phyloP scores from a whole-genome alignment of 2,329 filamentous ascomycete species.

The Fusarium sp. region DNA sequence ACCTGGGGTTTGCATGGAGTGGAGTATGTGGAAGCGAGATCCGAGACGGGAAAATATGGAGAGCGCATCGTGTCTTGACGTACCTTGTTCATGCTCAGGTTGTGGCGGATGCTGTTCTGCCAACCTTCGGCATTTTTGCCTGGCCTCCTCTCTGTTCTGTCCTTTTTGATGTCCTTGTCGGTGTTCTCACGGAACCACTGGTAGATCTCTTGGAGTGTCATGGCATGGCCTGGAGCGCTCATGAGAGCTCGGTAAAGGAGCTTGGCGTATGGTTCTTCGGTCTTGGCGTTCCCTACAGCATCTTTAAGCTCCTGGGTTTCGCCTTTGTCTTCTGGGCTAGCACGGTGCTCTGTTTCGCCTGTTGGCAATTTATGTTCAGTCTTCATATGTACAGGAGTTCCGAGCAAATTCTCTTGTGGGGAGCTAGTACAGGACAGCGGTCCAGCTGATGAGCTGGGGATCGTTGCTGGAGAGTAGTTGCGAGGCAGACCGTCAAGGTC shows the following conservation, averaged over 20 bases:
- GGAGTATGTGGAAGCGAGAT: conserved; percentile 18
- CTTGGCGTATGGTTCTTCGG: conserved; percentile 80
- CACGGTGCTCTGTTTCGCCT: conserved; percentile 13
- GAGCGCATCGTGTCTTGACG: conserved; percentile 43
- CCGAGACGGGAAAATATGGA: conserved; percentile 26
- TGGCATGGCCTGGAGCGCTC: conserved; percentile 72
- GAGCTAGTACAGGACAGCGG: conserved; percentile 39
- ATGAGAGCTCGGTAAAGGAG: conserved; percentile 83
- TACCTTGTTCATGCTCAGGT: conserved; percentile 95
- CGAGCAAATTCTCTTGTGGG: conserved; percentile 34
- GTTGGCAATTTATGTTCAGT: conserved; percentile 17
- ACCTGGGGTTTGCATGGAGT: conserved; percentile 14
- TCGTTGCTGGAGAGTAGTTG: conserved; percentile 22
- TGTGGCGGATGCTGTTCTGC: conserved; percentile 97
- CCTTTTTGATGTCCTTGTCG: conserved; percentile 77
- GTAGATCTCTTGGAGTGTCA: conserved; percentile 90
- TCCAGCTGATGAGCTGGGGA: conserved; percentile 29
- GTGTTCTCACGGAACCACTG: conserved; percentile 89
- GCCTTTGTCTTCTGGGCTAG: conserved; percentile 25
- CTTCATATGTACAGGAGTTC: conserved; percentile 30
- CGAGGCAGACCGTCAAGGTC: conserved; percentile 36
- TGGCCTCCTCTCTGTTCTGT: conserved; percentile 51
- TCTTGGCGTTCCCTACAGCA: conserved; percentile 38
- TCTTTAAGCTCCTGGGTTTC: conserved; percentile 22
- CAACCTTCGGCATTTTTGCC: conserved; percentile 71